Evolutionary conservation across 1,139 yeast species (phyloP).

Genomic region (Candida sp.): DNA sequence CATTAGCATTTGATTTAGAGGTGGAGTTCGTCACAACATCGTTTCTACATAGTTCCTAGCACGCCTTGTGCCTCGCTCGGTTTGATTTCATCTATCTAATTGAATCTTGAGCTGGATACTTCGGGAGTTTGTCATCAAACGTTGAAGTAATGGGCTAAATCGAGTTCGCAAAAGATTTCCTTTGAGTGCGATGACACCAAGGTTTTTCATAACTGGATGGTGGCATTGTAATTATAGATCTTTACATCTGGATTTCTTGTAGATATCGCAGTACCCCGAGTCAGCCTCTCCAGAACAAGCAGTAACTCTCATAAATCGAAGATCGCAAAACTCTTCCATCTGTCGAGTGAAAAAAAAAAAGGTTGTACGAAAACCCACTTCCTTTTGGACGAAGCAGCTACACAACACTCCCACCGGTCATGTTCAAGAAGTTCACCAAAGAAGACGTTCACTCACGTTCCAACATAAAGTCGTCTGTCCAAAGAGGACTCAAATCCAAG

Average conservation of each 20-base stretch:
- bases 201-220: constrained; percentile 50
- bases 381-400: background rate
- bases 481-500: constrained; percentile 78
- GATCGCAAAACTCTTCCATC: background rate
- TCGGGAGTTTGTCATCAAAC: constrained; percentile 5
- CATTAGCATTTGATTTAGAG: constrained; percentile 14
- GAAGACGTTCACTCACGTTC: constrained; percentile 92
- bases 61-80: constrained; percentile 80
- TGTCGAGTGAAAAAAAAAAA: background rate
- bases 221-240: constrained; percentile 75
- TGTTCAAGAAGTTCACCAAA: constrained; percentile 75
- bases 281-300: no score
- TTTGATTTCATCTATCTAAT: constrained; percentile 26
- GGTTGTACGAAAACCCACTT: background rate
- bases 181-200: constrained; percentile 82
- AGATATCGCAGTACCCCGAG: background rate
- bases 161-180: constrained; percentile 46
- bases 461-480: constrained; percentile 91
- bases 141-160: constrained; percentile 60
- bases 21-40: constrained; percentile 3
- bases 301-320: background rate
- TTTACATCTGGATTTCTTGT: constrained; percentile 40
- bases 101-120: constrained; percentile 65
- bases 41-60: background rate
- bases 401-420: constrained; percentile 15